These are phyloP conservation scores for Lecanoromycetidae sp. DNA, from an alignment of 2,329 filamentous ascomycete species.

Conservation along the genomic window DNA sequence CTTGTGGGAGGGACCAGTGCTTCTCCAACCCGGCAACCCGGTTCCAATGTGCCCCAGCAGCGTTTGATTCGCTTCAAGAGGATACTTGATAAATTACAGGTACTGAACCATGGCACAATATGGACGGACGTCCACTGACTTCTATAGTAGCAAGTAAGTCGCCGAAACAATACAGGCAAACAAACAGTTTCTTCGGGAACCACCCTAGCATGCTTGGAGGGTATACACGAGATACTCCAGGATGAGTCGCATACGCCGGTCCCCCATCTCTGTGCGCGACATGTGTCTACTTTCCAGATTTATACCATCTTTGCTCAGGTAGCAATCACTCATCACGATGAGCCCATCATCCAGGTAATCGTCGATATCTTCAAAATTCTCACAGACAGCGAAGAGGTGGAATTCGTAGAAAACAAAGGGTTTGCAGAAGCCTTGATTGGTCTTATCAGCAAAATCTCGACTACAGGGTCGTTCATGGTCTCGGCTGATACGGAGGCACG, in stretches of 20 bases:
- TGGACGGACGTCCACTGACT: not conserved
- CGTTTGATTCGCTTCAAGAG: slow-evolving; percentile 50
- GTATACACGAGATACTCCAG: slow-evolving; percentile 56
- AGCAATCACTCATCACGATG: slow-evolving; percentile 70
- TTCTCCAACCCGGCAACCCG: slow-evolving; percentile 36
- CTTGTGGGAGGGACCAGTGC: slow-evolving; percentile 42
- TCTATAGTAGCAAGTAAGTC: slow-evolving; percentile 44
- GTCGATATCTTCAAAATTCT: slow-evolving; percentile 81
- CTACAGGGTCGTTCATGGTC: slow-evolving; percentile 59
- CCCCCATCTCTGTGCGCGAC: slow-evolving; percentile 83
- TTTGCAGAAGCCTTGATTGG: slow-evolving; percentile 84
- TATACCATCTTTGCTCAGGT: slow-evolving; percentile 86
- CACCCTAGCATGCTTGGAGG: slow-evolving; percentile 42
- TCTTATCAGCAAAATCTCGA: slow-evolving; percentile 66
- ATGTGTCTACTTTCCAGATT: slow-evolving; percentile 73
- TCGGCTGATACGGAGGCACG: slow-evolving; percentile 73
- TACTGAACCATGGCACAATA: slow-evolving; percentile 21
- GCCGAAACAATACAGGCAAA: slow-evolving; percentile 8
- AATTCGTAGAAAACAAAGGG: slow-evolving; percentile 72
- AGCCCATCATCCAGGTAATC: slow-evolving; percentile 72
- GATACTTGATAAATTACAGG: slow-evolving; percentile 47
- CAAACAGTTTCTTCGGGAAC: slow-evolving; percentile 35
- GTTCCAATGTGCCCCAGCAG: slow-evolving; percentile 44
- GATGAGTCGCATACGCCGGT: slow-evolving; percentile 81
- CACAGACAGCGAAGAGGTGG: slow-evolving; percentile 92